Conservation (phyloP, 2,329 filamentous ascomycete species). For the Ampelomyces quisqualis region DNA sequence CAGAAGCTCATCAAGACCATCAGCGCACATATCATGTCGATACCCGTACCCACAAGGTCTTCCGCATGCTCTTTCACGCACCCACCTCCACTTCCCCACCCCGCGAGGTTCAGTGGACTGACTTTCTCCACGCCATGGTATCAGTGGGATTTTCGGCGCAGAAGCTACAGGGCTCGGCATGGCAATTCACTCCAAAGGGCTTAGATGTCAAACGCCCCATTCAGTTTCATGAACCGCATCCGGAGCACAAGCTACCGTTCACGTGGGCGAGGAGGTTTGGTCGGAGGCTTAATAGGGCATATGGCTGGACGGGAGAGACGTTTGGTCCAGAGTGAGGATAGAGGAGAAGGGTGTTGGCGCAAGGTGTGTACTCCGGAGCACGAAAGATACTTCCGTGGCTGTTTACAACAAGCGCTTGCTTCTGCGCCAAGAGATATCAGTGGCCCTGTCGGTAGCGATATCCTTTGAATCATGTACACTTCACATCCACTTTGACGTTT, state of each 20-base stretch:
- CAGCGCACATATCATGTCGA: constrained; percentile 23
- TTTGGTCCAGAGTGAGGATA: no score
- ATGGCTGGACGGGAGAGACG: constrained; percentile 49
- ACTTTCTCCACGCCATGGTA: constrained; percentile 56
- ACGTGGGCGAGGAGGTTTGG: constrained; percentile 51
- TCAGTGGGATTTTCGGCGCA: constrained; percentile 53
- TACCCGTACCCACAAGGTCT: constrained; percentile 46
- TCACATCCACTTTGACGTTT: no score
- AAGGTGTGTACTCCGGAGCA: no score
- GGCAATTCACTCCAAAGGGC: constrained; percentile 52
- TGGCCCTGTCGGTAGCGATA: no score
- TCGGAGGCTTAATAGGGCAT: constrained; percentile 49
- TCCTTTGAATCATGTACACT: no score
- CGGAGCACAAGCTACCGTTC: constrained; percentile 54
- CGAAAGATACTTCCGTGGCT: no score
- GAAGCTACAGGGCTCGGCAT: constrained; percentile 62
- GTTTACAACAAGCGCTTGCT: no score
- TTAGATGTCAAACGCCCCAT: constrained; percentile 53
- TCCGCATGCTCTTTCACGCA: constrained; percentile 45
- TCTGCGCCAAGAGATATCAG: no score
- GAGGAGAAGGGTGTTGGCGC: no score
- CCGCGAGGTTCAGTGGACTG: constrained; percentile 55
- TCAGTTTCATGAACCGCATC: constrained; percentile 63
- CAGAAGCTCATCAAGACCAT: not conserved
- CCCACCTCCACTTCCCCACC: constrained; percentile 40